A percentile compares a stretch with the other conserved stretches of the same genome.
phyloP scores from a whole-genome alignment of 257 asterid genomes.

The Nicotiana tabacum region DNA sequence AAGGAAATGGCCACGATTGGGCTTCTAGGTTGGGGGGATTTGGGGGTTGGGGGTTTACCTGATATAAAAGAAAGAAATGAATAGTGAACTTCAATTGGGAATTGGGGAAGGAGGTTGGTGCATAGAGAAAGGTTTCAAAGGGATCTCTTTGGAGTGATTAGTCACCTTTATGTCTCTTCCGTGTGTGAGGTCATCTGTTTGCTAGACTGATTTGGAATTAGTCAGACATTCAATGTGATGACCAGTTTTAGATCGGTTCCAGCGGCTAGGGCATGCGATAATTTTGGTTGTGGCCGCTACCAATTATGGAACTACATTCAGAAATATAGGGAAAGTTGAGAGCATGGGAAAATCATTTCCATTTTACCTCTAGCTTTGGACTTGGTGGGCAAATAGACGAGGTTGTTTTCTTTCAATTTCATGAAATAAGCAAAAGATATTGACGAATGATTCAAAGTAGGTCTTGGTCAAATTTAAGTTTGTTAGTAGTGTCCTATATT shows the following conservation, averaged over 20 bases:
- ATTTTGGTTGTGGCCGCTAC: background rate
- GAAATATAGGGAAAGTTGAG: background rate
- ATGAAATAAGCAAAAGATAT: background rate
- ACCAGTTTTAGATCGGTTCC: background rate
- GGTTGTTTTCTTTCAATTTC: background rate
- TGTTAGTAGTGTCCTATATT: no score
- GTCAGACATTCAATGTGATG: background rate
- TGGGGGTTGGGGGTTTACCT: background rate
- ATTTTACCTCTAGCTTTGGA: background rate
- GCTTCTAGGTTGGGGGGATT: background rate
- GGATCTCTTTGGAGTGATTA: background rate
- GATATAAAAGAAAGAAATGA: no score
- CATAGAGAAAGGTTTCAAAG: background rate
- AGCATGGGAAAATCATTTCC: background rate
- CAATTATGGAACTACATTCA: background rate
- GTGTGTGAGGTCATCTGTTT: background rate
- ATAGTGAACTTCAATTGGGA: no score
- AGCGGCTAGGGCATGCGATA: background rate
- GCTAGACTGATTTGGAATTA: background rate
- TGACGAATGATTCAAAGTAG: no score
- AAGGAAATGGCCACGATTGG: background rate
- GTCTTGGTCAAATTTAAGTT: no score
- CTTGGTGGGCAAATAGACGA: background rate
- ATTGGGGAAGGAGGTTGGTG: background rate
- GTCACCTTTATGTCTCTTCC: background rate